Evolutionary conservation across 140 eudicot genomes (phyloP), one percentile per base, ranked within the genome.

Genomic region (Cichorium intybus): DNA sequence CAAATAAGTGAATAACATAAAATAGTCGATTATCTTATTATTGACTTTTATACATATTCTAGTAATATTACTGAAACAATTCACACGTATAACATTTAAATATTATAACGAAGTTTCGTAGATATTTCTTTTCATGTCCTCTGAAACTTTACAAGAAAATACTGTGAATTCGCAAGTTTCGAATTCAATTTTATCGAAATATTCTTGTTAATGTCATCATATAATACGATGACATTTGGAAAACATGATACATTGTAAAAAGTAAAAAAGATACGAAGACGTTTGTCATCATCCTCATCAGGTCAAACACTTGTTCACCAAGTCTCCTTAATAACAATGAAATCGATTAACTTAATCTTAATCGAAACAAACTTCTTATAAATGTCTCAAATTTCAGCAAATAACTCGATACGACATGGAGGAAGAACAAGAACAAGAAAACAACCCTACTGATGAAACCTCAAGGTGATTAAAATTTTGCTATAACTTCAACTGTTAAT

Each of bases 271-370:
- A 20, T 34, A 31, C 7, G 26, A 56, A 29, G 34, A 43, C 49
- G 1, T 43, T 43, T 43, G 49, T 43, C 64, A 18, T 60, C 65
- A 10, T 35, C 49, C 20, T 60, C 18, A 39, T 20, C 49, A 43
- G 66, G 66, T 60, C 66, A 60, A 49, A 60, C 53, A 7, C 66
- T 60, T 60, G 37, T 7, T 60, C 66, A 2, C 53, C 66, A 60
- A 60, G 66, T 22, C 26, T 60, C 26, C 10, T 60, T 10, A 20
- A 34, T 62, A 15, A 14, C 23, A 43, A 23, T 21, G 18, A 37
- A 21, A 10, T 37, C 66, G 12, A 35, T 60, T 4, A 37, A 21
- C 5, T 4, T 24, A 35, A 15, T 15, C 9, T 62, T 41, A 51
- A 8, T 24, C 4, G 17, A 58, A 31, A 41, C 5, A 39, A 62